phyloP scores from a whole-genome alignment of 495 filamentous ascomycete genomes.

The Talaromyces stipitatus region DNA sequence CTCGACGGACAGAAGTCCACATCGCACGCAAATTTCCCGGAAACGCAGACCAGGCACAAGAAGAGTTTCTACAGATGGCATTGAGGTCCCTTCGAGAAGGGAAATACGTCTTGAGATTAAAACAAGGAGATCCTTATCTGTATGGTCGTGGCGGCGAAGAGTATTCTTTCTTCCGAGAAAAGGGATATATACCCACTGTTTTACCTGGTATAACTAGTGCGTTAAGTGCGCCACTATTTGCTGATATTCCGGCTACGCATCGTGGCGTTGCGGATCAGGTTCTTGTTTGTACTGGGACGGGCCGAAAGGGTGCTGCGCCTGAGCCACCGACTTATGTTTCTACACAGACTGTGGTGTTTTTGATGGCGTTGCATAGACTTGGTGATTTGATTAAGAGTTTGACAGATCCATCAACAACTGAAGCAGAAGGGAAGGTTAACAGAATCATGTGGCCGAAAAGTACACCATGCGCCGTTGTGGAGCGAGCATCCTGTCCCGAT shows the following conservation, averaged over 20 bases:
- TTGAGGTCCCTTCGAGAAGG: conserved; percentile 64
- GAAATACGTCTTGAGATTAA: conserved; percentile 75
- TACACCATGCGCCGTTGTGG: conserved; percentile 86
- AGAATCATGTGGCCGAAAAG: conserved; percentile 38
- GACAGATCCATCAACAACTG: conserved; percentile 23
- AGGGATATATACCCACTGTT: conserved; percentile 65
- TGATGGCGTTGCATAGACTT: conserved; percentile 91
- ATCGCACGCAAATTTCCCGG: conserved; percentile 97
- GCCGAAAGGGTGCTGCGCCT: conserved; percentile 79
- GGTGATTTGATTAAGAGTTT: conserved; percentile 59
- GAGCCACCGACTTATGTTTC: conserved; percentile 69
- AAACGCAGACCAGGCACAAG: conserved; percentile 88
- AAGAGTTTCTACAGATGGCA: conserved; percentile 78
- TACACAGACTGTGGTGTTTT: conserved; percentile 80
- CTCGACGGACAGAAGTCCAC: conserved; percentile 78
- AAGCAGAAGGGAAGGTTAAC: conserved; percentile 8
- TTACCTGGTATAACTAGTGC: conserved; percentile 88
- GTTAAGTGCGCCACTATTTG: conserved; percentile 80
- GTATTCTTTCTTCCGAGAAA: conserved; percentile 68
- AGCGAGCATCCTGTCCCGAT: conserved; percentile 90
- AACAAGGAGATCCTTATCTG: conserved; percentile 94
- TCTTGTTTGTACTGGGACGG: conserved; percentile 89
- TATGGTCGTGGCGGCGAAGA: conserved; percentile 95
- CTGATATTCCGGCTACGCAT: conserved; percentile 80
- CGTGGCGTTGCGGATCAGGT: conserved; percentile 87